Evolutionary conservation across 2,329 filamentous ascomycete genomes (phyloP).

Genomic region (Cyphellophora europaea): DNA sequence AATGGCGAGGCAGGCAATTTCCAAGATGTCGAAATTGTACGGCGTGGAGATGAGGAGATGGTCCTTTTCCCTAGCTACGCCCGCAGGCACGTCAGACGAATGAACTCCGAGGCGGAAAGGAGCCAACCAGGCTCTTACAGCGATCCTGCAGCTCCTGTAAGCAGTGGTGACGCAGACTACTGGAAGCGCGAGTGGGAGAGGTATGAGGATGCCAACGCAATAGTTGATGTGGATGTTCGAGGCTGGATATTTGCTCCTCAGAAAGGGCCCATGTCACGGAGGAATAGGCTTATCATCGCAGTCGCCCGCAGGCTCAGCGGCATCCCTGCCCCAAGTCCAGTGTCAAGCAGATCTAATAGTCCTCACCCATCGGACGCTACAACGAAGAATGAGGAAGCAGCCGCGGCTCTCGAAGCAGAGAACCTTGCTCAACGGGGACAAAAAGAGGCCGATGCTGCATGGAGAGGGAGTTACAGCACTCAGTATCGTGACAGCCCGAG

Average conservation of each 20-base stretch:
- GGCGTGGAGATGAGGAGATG: constrained; percentile 80
- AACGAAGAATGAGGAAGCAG: constrained; percentile 49
- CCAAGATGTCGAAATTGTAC: constrained; percentile 72
- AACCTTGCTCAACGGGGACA: constrained; percentile 65
- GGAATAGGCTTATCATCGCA: constrained; percentile 78
- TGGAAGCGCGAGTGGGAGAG: constrained; percentile 72
- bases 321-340: constrained; percentile 56
- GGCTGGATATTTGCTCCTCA: constrained; percentile 93
- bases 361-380: constrained; percentile 36
- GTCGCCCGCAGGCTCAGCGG: constrained; percentile 82
- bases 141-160: constrained; percentile 31
- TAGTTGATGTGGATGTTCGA: constrained; percentile 88
- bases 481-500: constrained; percentile 24
- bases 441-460: constrained; percentile 60
- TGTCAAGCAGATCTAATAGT: constrained; percentile 37
- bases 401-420: constrained; percentile 65
- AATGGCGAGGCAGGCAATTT: constrained; percentile 64
- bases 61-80: constrained; percentile 92
- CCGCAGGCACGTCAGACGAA: constrained; percentile 54
- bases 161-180: constrained; percentile 57
- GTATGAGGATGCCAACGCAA: constrained; percentile 69
- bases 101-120: constrained; percentile 21
- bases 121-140: constrained; percentile 21
- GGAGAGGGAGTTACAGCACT: constrained; percentile 53
- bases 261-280: constrained; percentile 71